Base-by-base conservation (phyloP, 345 rosid species). In the Murraya paniculata region DNA sequence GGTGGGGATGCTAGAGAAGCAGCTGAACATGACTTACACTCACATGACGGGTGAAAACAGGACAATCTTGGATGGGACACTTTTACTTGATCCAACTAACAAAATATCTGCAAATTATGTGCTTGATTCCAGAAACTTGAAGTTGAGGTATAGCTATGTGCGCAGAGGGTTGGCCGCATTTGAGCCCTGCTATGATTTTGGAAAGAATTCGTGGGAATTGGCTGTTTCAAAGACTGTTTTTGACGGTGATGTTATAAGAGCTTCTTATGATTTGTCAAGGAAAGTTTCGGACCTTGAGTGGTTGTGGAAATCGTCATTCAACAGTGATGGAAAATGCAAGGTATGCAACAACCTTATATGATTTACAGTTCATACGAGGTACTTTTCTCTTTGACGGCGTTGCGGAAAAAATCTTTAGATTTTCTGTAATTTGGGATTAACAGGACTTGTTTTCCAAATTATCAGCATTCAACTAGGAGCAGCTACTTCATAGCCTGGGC, bases 171-270 rank as follows among this genome's bases (percentile, higher is more conserved):
- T 70, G 18, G 73, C 75, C 7, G 68, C 82, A 8, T 60, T 84
- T 22, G 87, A 86, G 73, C 87, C 85, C 0, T 57, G 85, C 59
- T 82, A 77, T 64, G 85, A 86, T 72, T 82, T 84, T 39, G 84
- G 75, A 39, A 84, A 59, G 75, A 80, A 82, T 28, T 81, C 84
- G 2, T 82, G 87, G 87, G 85, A 82, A 21, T 82, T 86, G 45
- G 78, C 85, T 5, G 65, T 84, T 58, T 86, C 84, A 0, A 78
- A 60, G 69, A 86, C 76, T 64, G 21, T 84, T 81, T 62, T 70
- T 30, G 84, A 79, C 2, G 77, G 72, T 38, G 87, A 84, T 73
- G 74, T 77, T 57, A 18, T 86, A 35, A 84, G 76, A 60, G 89
- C 80, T 56, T 75, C 68, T 8, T 84, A 86, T 58, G 74, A 79